Evolutionary conservation across 768 basidiomycete species (phyloP).

Genomic region (Auricularia sp.): DNA sequence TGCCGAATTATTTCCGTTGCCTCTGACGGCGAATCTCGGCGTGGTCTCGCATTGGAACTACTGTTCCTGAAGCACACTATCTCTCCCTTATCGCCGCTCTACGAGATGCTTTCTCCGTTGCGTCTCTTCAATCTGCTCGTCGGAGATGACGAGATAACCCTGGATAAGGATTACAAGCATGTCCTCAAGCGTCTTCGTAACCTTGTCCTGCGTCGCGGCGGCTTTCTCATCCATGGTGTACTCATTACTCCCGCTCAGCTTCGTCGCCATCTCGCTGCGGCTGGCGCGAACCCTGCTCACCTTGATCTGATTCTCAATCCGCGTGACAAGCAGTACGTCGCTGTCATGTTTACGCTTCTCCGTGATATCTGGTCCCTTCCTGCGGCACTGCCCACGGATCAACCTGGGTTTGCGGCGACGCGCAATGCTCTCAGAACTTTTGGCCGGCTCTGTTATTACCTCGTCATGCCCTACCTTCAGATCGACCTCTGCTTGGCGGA

Average conservation of each 20-base stretch:
- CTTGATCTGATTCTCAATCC: constrained; percentile 19
- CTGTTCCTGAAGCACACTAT: constrained; percentile 17
- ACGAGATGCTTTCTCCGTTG: constrained; percentile 13
- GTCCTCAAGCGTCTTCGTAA: constrained; percentile 24
- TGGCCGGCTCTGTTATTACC: constrained; percentile 15
- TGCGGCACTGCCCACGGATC: neutral
- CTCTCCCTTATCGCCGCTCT: constrained; percentile 15
- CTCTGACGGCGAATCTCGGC: constrained; percentile 22
- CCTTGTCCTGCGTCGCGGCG: constrained; percentile 16
- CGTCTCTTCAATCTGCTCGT: constrained; percentile 20
- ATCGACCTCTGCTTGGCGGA: constrained; percentile 21
- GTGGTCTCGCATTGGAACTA: constrained; percentile 16
- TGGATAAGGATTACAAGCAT: constrained; percentile 28
- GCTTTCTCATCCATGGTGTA: constrained; percentile 16
- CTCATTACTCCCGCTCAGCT: constrained; percentile 17
- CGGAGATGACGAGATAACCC: constrained; percentile 25
- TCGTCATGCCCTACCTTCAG: constrained; percentile 22
- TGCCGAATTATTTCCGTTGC: constrained; percentile 10
- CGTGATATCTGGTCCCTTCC: constrained; percentile 19
- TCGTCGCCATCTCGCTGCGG: constrained; percentile 13
- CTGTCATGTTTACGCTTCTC: constrained; percentile 17
- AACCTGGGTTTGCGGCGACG: constrained; percentile 13
- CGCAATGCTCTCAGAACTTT: constrained; percentile 16
- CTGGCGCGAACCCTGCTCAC: constrained; percentile 4
- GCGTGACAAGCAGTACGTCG: constrained; percentile 24